These are phyloP conservation scores for Nasturtium officinale DNA, from an alignment of 345 rosid genomes.

Conservation along the genomic window DNA sequence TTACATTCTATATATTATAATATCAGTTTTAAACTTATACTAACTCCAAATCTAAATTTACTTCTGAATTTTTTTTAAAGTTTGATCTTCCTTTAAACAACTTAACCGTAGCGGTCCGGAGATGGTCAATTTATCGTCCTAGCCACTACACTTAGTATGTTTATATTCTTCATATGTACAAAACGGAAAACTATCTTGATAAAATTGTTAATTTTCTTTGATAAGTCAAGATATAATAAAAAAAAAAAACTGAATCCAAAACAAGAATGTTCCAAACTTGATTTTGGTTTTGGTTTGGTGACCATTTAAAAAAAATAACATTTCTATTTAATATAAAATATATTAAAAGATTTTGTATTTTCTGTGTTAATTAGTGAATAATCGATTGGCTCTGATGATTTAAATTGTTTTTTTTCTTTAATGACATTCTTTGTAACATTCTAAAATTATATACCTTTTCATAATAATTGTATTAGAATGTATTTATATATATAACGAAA, in stretches of 20 bases:
- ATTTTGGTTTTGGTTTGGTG: not conserved
- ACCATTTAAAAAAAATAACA: not conserved
- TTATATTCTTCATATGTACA: not conserved
- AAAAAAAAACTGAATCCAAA: not conserved
- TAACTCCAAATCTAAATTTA: not conserved
- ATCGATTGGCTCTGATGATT: too few species aligned
- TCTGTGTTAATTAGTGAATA: too few species aligned
- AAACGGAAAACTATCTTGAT: not conserved
- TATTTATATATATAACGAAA: too few species aligned
- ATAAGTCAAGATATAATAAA: not conserved
- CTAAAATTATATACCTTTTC: too few species aligned
- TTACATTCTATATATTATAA: conserved; percentile 22
- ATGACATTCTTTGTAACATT: too few species aligned
- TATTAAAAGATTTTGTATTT: too few species aligned
- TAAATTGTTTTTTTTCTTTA: too few species aligned
- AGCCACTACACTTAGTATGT: not conserved
- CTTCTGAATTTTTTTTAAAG: not conserved
- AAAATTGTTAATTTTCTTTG: not conserved
- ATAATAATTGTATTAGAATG: too few species aligned
- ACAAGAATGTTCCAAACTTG: not conserved
- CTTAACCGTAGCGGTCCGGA: not conserved
- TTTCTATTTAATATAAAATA: too few species aligned
- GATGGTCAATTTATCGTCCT: not conserved
- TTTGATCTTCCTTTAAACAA: not conserved
- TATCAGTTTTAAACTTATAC: not conserved